phyloP scores from a whole-genome alignment of 345 rosid genomes.

The Streptanthus diversifolius region DNA sequence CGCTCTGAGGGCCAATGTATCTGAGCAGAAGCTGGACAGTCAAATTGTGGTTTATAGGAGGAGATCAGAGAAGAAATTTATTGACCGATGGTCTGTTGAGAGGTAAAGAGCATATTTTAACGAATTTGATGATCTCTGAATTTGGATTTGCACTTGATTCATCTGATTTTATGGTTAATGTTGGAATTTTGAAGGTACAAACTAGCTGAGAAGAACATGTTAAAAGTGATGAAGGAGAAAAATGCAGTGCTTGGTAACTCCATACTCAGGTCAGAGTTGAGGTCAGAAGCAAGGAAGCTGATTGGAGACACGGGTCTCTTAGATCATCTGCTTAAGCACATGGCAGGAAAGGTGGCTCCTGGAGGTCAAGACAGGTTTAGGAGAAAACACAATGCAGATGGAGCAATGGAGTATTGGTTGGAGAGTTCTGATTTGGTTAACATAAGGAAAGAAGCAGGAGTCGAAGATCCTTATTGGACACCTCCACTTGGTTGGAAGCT shows the following conservation, averaged over 20 bases:
- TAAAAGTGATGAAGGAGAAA: conserved; percentile 79
- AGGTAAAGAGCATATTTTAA: conserved; percentile 42
- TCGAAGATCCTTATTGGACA: conserved; percentile 89
- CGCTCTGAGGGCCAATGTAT: conserved; percentile 31
- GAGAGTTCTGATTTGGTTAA: conserved; percentile 71
- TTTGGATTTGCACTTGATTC: neutral
- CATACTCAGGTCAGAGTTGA: conserved; percentile 66
- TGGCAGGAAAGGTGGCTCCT: conserved; percentile 93
- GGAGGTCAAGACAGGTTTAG: conserved; percentile 81
- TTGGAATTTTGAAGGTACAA: conserved; percentile 55
- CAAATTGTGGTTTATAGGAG: conserved; percentile 43
- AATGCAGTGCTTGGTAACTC: conserved; percentile 65
- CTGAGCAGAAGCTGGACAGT: conserved; percentile 32
- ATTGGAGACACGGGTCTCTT: conserved; percentile 94
- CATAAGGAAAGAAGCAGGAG: conserved; percentile 76
- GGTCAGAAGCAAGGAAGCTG: conserved; percentile 76
- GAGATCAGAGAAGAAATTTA: conserved; percentile 41
- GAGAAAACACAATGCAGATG: conserved; percentile 88
- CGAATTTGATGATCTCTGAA: neutral
- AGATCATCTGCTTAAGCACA: conserved; percentile 94
- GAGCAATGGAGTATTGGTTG: conserved; percentile 96
- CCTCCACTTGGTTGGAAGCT: conserved; percentile 94
- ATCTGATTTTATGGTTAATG: neutral
- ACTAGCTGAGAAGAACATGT: conserved; percentile 77
- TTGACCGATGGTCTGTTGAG: conserved; percentile 72